Evolutionary conservation across 2,329 filamentous ascomycete genomes (phyloP).

Genomic region (Peltaster fructicola): DNA sequence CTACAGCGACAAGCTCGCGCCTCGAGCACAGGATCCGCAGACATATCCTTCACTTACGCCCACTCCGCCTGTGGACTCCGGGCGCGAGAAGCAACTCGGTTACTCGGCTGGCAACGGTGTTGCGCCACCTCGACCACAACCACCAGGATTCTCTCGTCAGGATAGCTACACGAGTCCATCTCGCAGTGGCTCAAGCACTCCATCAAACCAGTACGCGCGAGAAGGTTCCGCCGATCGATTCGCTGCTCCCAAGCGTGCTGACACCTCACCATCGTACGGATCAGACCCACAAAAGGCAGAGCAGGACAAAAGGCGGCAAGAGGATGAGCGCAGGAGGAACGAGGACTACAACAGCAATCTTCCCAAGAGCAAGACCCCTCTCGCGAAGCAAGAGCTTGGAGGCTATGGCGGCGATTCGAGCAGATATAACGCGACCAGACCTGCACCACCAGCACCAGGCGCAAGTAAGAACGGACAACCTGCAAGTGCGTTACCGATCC

Average conservation of each 20-base stretch:
- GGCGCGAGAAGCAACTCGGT: conserved; percentile 31
- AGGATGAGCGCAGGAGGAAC: conserved; percentile 24
- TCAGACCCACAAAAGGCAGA: conserved; percentile 14
- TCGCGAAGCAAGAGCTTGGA: conserved; percentile 82
- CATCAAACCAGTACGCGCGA: conserved; percentile 8
- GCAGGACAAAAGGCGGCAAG: conserved; percentile 21
- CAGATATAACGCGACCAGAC: conserved; percentile 71
- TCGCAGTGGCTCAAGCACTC: conserved; percentile 10
- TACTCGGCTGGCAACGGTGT: conserved; percentile 29
- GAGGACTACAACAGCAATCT: conserved; percentile 66
- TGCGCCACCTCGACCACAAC: conserved; percentile 30
- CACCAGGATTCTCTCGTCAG: conserved; percentile 26
- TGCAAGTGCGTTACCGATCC: conserved; percentile 19
- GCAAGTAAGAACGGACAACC: conserved; percentile 12
- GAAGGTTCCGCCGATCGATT: conserved; percentile 13
- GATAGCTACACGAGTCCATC: conserved; percentile 25
- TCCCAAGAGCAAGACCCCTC: conserved; percentile 59
- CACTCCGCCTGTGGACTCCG: conserved; percentile 38
- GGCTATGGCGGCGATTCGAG: conserved; percentile 36
- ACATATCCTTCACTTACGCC: conserved; percentile 52
- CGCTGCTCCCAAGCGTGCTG: conserved; percentile 11
- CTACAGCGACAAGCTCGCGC: conserved; percentile 63
- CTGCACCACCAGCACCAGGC: conserved; percentile 42
- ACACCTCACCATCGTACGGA: conserved; percentile 15
- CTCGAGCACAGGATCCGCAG: conserved; percentile 53